Evolutionary conservation across 2,329 filamentous ascomycete species (phyloP), one percentile per base, ranked within the genome.

Genomic region (Ophiocordyceps unilateralis): DNA sequence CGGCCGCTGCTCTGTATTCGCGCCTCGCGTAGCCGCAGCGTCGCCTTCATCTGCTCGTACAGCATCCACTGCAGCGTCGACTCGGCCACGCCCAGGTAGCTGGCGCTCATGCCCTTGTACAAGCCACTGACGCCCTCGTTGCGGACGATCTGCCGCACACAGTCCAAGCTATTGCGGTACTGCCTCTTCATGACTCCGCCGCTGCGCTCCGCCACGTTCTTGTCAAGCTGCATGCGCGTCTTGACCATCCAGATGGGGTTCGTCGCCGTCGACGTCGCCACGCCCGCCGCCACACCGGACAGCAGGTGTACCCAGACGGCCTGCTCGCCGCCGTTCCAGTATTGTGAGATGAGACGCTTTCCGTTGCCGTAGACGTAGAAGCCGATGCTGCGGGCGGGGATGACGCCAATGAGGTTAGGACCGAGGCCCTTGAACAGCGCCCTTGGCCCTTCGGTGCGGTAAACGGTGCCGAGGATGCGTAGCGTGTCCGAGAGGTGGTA

Each of bases 161-260:
- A 96, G 61, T 96, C 88, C 61, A 79, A 73, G 48, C 84, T 88
- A 60, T 94, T 94, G 58, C 77, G 78, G 63, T 96, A 95, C 55
- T 78, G 78, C 42, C 88, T 70, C 42, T 68, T 66, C 43, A 65
- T 63, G 22, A 64, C 58, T 34, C 67, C 69, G 22, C 65, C 73
- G 46, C 71, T 66, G 48, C 72, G 66, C 51, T 75, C 73, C 15
- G 81, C 81, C 42, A 78, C 74, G 56, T 83, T 84, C 66, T 88
- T 93, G 66, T 96, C 88, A 28, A 96, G 74, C 63, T 96, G 88
- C 52, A 96, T 60, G 26, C 88, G 72, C 36, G 88, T 96, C 70
- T 96, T 96, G 56, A 96, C 78, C 48, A 96, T 74, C 88, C 88
- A 96, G 55, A 96, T 94, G 1, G 88, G 88, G 61, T 95, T 95